Evolutionary conservation across 352 stramenopile genomes (phyloP), one percentile per base, ranked within the genome.

Genomic region (Pythium utonaiense): DNA sequence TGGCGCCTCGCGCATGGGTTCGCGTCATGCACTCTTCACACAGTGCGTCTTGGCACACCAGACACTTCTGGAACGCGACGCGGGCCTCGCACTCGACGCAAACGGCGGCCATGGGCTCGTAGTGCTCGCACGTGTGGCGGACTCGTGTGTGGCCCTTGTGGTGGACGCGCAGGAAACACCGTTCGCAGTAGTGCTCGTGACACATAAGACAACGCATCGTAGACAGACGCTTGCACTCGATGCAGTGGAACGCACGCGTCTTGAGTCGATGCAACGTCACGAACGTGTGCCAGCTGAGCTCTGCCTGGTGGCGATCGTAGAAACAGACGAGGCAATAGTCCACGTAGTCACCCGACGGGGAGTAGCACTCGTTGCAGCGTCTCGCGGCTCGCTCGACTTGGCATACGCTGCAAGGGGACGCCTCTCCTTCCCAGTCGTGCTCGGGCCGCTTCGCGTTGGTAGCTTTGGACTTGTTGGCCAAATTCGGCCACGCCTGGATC

Each of bases 281-380:
- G 66, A 88, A 94, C 44, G 78, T 64, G 66, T 94, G 84, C 79
- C 74, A 86, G n/a, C 38, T 54, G 7, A 62, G 47, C 28, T 65
- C 58, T 9, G 77, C 9, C 6, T 45, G 67, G 30, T 91, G 80
- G 2, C 42, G 53, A 41, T 91, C 75, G 52, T 74, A 87, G 64
- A 88, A 94, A 65, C 84, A 94, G 21, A 71, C 77, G 25, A 92
- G 69, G 25, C 84, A 94, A 53, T 78, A 77, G 57, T 94, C 75
- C 30, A 91, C 63, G 55, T 84, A 92, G 60, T 92, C 84, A 3
- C 84, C 84, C 0, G 53, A 53, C 5, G 64, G 10, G 3, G 78
- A 75, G 47, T 74, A 86, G 64, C 84, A 94, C 58, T 92, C 84
- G 57, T 76, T 70, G 57, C 84, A 94, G 22, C 83, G 69, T 9